These are phyloP conservation scores for Colletotrichum neosansevieriae DNA, from an alignment of 2,329 filamentous ascomycete species.

Conservation along the genomic window DNA sequence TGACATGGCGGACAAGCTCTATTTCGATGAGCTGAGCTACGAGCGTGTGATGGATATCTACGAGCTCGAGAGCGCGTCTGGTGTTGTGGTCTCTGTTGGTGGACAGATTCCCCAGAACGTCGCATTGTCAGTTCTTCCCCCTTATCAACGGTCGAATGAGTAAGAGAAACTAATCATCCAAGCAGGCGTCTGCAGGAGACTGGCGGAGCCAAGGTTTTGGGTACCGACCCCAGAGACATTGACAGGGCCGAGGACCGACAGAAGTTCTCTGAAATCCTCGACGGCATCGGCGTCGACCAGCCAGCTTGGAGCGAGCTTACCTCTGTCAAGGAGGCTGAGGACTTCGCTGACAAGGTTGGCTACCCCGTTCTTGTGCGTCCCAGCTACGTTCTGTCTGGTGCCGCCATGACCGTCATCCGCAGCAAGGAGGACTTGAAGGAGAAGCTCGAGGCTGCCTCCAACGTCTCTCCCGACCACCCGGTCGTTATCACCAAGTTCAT, in stretches of 20 bases:
- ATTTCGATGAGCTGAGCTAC: slow-evolving; percentile 97
- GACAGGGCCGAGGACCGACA: slow-evolving; percentile 98
- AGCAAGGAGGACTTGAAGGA: slow-evolving; percentile 91
- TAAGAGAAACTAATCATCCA: no score
- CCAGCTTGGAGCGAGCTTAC: slow-evolving; percentile 98
- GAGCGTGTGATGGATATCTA: slow-evolving; percentile 99
- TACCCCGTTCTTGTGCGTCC: slow-evolving; percentile 97
- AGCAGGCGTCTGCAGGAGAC: slow-evolving; percentile 86
- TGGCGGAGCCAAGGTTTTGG: slow-evolving; percentile 89
- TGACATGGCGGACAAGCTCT: slow-evolving; percentile 89
- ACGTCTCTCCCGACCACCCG: slow-evolving; percentile 94
- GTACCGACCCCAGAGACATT: slow-evolving; percentile 93
- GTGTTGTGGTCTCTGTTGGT: slow-evolving; percentile 95
- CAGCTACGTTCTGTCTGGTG: slow-evolving; percentile 95
- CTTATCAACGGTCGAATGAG: no score
- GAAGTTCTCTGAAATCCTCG: slow-evolving; percentile 97
- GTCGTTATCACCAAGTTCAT: slow-evolving; percentile 99
- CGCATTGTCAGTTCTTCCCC: slow-evolving; percentile 56
- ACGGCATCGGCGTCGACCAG: slow-evolving; percentile 96
- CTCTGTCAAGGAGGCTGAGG: slow-evolving; percentile 87
- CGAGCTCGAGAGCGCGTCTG: slow-evolving; percentile 85
- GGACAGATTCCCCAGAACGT: slow-evolving; percentile 98
- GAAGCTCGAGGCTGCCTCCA: slow-evolving; percentile 90
- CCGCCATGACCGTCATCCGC: slow-evolving; percentile 97
- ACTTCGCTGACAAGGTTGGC: slow-evolving; percentile 85